Percentiles rank a stretch among this genome's conserved stretches.
phyloP scores from a whole-genome alignment of 2,329 filamentous ascomycete species.

The Cladosporium sp. region DNA sequence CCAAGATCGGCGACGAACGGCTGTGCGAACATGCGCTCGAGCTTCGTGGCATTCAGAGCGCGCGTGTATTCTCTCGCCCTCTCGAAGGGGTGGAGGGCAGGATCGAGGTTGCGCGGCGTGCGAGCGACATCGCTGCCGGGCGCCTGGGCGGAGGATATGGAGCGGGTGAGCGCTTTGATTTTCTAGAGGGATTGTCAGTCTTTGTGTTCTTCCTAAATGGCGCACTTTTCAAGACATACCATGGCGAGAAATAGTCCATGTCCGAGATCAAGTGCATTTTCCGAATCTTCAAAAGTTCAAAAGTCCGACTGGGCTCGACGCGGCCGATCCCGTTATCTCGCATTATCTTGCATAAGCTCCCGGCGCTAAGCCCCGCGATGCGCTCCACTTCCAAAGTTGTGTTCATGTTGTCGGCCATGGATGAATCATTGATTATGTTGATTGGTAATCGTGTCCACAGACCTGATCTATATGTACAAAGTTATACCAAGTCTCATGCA shows the following conservation, averaged over 20 bases:
- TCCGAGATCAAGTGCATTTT: not conserved
- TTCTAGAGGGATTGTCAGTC: slow-evolving; percentile 34
- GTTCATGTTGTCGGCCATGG: not conserved
- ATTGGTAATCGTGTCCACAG: too few species aligned
- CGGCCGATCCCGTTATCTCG: not conserved
- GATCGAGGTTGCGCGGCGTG: slow-evolving; percentile 69
- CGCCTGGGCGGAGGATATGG: slow-evolving; percentile 60
- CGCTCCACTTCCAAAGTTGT: not conserved
- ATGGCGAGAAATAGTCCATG: slow-evolving; percentile 12
- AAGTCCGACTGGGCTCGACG: not conserved
- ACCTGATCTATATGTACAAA: too few species aligned
- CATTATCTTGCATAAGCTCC: not conserved
- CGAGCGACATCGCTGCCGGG: slow-evolving; percentile 63
- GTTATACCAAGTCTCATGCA: too few species aligned
- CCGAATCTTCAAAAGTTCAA: slow-evolving; percentile 10
- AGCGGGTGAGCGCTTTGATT: slow-evolving; percentile 64
- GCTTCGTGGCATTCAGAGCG: slow-evolving; percentile 78
- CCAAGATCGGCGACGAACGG: slow-evolving; percentile 86
- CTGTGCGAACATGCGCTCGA: slow-evolving; percentile 86
- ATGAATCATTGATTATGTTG: too few species aligned
- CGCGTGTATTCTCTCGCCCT: slow-evolving; percentile 80
- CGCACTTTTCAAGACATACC: not conserved
- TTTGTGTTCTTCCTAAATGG: not conserved
- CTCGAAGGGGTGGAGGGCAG: slow-evolving; percentile 85
- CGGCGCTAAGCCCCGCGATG: slow-evolving; percentile 3